Evolutionary conservation across 1,139 yeast species (phyloP), one percentile per base, ranked within the genome.

Genomic region (Hemisphaericaspora subhashii): DNA sequence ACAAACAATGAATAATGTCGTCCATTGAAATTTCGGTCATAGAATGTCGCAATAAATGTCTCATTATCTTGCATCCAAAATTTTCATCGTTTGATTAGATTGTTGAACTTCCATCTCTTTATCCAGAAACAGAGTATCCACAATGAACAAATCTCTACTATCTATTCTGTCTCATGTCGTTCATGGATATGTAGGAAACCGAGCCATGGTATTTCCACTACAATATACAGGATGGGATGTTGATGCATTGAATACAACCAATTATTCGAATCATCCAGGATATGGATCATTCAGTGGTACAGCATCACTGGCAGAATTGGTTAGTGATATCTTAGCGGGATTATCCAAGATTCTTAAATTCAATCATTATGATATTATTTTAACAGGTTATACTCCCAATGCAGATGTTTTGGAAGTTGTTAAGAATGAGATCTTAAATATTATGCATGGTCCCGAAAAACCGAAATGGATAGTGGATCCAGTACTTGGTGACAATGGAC

Each of bases 381-480:
- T 86, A 38, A 81, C 89, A 0, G 95, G 95, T 0, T 87, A 87
- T 54, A 69, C 81, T 2, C 88, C 90, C 12, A 77, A 77, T 32
- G 77, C 75, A 2, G 72, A 64, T 24, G 73, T 78, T 1, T 66
- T 83, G 41, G 54, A 59, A 34, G 71, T 72, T 0, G 74, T 81
- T 1, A 74, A 74, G 32, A 58, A 65, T 16, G 71, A 79, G 30
- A 53, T 62, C 56, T 57, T 24, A 4, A 26, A 35, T 11, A 36
- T 43, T 3, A 43, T 53, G 31, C 37, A 43, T 27, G 33, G 35
- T 9, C 35, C 14, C n/a, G 21, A n/a, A 8, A 24, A n/a, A 13
- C 62, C 67, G 1, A 43, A 50, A 2, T 63, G 69, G 66, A 54
- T 68, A 22, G 60, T 68, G 11, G 74, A 68, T 46, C 74, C 74